phyloP scores from a whole-genome alignment of 1,139 yeast species.

The Candida sojae region DNA sequence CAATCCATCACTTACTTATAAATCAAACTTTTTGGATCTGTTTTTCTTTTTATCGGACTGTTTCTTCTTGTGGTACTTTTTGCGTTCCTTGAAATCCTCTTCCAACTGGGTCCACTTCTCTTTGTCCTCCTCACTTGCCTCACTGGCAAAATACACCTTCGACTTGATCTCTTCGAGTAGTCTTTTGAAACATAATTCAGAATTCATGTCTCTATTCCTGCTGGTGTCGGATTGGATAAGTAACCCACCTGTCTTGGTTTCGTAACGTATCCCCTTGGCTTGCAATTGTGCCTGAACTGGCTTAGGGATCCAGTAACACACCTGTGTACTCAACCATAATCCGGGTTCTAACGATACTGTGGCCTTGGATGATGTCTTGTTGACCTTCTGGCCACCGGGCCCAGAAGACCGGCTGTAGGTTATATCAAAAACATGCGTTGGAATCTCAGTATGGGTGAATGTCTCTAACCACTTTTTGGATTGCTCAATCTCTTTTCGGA shows the following conservation, averaged over 20 bases:
- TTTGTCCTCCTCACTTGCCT: conserved; percentile 48
- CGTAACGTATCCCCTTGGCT: conserved; percentile 48
- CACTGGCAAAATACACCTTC: conserved; percentile 50
- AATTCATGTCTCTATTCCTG: conserved; percentile 61
- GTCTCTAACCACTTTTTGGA: conserved; percentile 50
- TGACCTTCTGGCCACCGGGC: conserved; percentile 95
- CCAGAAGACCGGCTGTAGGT: conserved; percentile 79
- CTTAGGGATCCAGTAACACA: conserved; percentile 63
- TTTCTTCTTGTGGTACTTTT: conserved; percentile 54
- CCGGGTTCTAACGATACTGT: conserved; percentile 54
- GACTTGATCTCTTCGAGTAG: conserved; percentile 54
- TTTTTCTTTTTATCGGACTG: conserved; percentile 56
- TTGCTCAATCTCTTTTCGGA: conserved; percentile 23
- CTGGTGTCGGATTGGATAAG: conserved; percentile 63
- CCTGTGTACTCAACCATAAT: conserved; percentile 48
- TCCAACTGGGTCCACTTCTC: conserved; percentile 58
- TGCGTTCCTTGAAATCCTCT: conserved; percentile 45
- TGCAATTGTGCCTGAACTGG: conserved; percentile 48
- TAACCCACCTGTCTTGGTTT: conserved; percentile 58
- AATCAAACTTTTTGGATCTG: conserved; percentile 43
- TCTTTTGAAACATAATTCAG: conserved; percentile 60
- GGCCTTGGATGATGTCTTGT: conserved; percentile 81
- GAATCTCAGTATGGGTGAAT: conserved; percentile 41
- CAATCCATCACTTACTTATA: not conserved
- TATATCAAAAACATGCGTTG: conserved; percentile 50